Base-by-base conservation (phyloP, 345 rosid genomes). In the Xanthoceras sorbifolium region DNA sequence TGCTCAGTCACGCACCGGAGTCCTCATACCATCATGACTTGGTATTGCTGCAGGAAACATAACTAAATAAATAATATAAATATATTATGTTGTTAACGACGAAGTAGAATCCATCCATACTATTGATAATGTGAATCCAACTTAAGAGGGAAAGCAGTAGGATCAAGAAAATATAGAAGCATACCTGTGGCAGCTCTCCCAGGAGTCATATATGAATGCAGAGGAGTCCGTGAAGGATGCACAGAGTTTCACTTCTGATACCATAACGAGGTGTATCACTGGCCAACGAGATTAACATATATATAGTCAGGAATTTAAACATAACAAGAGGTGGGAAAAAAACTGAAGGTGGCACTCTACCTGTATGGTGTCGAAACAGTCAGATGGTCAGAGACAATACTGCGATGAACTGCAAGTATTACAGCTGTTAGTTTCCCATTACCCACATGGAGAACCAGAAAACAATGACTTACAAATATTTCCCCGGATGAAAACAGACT, bases 161-260 rank as follows among this genome's bases (percentile, higher is more conserved):
- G 63, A n/a, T n/a, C 31, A 46, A 40, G 65, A 46, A 72, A 77
- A 57, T 26, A 22, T 20, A 36, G 60, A 70, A 73, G 34, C 40
- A 26, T 75, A 93, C 99, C 94, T 85, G 87, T 91, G 68, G 90
- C 74, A 80, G 93, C 99, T 85, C 99, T 86, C 96, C 92, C 89
- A 17, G 98, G 99, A 55, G 97, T 95, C 94, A 87, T 95, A 71
- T 84, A 92, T 22, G 97, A 93, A 88, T 89, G 98, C 76, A 93
- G 72, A 38, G 98, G 99, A 83, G 99, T 95, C 67, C 96, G 88
- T n/a, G 98, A 93, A 69, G 99, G 93, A 88, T 89, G 97, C 94
- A 95, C 87, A 96, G 97, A 34, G 99, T 93, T 84, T 92, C 99
- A 57, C 97, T 95, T 80, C 99, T 98, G 91, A 92, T 87, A 38